Evolutionary conservation across 2,329 filamentous ascomycete genomes (phyloP), one percentile per base, ranked within the genome.

Genomic region (Acephala macrosclerotiorum): DNA sequence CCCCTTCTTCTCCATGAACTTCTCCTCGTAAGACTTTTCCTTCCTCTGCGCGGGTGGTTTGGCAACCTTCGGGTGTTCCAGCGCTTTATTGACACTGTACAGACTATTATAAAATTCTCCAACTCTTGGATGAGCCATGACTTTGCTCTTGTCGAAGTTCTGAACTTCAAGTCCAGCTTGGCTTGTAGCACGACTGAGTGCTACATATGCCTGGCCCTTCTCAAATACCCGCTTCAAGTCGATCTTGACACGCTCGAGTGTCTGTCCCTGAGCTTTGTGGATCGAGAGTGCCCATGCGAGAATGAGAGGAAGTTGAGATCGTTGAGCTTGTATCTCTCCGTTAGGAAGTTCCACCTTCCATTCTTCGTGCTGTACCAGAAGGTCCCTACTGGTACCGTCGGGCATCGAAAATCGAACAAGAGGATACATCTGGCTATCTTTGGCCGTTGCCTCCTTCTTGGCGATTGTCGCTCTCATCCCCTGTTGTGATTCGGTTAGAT

Each of bases 321-420:
- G 91, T 67, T 93, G 92, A 1, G 96, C 96, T 77, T 97, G 94
- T 0, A 98, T 85, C 77, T 98, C 94, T 56, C 96, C 96, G 63
- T 92, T 97, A 1, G 96, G 96, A n/a, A 97, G 85, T 76, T 99
- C 96, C 29, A 97, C 92, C 78, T 97, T 99, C 96, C 96, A 99
- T 40, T 91, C 87, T 77, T 98, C 96, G 12, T 90, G 91, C 68
- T 92, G 87, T 77, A 94, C 95, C 9, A 98, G 87, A 59, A 98
- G 85, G 66, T 89, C 87, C 64, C 93, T 85, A 51, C 87, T 85
- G 0, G 88, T 90, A 38, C 94, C 94, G 74, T 97, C 93, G 1
- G 90, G 86, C 33, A 93, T 85, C 42, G 88, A 85, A 76, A 99
- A 99, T 64, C 91, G 88, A 3, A 99, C 94, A 9, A 97, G 82